Evolutionary conservation across 1,284 basidiomycete species (phyloP).

Genomic region (Ustilago bromivora): DNA sequence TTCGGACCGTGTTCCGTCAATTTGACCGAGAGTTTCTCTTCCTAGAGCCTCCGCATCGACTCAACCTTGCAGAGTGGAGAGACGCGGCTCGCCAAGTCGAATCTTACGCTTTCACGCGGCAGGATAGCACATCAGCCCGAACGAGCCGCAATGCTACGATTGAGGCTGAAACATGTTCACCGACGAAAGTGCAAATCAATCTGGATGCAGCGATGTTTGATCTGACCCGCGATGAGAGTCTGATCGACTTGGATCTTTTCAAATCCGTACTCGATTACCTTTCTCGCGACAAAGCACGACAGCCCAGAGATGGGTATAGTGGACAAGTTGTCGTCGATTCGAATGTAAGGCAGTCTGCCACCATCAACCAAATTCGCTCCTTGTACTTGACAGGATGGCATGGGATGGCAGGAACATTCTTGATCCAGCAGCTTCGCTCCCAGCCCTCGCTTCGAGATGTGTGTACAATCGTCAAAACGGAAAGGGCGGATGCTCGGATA

Average conservation of each 20-base stretch:
- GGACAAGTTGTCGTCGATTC: background rate
- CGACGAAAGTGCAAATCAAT: background rate
- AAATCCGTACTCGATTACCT: slow-evolving; percentile 27
- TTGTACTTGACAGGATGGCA: slow-evolving; percentile 41
- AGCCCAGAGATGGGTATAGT: background rate
- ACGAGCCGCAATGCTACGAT: background rate
- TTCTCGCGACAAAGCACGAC: background rate
- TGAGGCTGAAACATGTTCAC: background rate
- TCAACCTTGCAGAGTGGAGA: slow-evolving; percentile 42
- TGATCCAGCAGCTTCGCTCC: slow-evolving; percentile 39
- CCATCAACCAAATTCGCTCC: slow-evolving; percentile 18
- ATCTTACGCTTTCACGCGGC: background rate
- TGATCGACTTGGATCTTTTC: slow-evolving; percentile 39
- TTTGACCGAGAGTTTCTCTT: slow-evolving; percentile 40
- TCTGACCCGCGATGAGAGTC: slow-evolving; percentile 34
- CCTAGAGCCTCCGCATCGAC: slow-evolving; percentile 33
- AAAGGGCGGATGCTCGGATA: slow-evolving; percentile 40
- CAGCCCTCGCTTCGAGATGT: slow-evolving; percentile 24
- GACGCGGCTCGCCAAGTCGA: slow-evolving; percentile 28
- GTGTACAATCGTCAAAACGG: slow-evolving; percentile 42
- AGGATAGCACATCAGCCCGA: too few relatives aligned
- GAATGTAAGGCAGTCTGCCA: background rate
- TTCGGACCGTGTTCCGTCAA: slow-evolving; percentile 23
- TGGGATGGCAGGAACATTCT: slow-evolving; percentile 39
- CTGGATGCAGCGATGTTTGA: slow-evolving; percentile 12